These are phyloP conservation scores for Talaromyces proteolyticus DNA, from an alignment of 495 filamentous ascomycete species.

Conservation along the genomic window DNA sequence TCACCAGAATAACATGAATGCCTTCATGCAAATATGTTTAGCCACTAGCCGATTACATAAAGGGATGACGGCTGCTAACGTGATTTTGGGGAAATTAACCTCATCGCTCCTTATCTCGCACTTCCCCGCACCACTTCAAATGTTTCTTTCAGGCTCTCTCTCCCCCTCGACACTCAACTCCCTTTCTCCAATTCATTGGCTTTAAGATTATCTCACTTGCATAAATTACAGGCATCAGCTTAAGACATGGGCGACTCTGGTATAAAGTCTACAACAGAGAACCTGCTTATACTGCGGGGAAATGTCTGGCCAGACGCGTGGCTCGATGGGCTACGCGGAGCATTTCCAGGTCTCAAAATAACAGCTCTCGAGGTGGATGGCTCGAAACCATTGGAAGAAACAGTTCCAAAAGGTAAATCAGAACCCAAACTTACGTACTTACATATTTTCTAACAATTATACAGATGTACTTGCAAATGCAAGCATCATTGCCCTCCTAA, in stretches of 20 bases:
- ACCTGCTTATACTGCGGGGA: conserved; percentile 1
- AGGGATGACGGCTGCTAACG: too few relatives aligned
- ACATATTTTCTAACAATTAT: not conserved
- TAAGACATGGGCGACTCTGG: conserved; percentile 5
- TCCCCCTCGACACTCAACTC: not conserved
- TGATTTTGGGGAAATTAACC: not conserved
- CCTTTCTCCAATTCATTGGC: too few relatives aligned
- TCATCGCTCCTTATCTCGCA: not conserved
- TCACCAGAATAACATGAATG: too few relatives aligned
- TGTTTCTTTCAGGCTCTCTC: not conserved
- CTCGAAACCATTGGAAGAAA: conserved; percentile 1
- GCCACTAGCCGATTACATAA: too few relatives aligned
- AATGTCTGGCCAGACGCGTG: conserved; percentile 1
- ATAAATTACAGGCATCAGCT: too few relatives aligned
- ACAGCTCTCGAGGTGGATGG: not conserved
- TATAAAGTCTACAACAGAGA: not conserved
- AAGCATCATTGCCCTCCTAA: not conserved
- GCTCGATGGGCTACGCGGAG: not conserved
- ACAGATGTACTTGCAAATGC: not conserved
- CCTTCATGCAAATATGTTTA: too few relatives aligned
- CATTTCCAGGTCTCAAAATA: conserved; percentile 1
- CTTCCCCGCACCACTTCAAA: not conserved
- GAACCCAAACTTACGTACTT: not conserved
- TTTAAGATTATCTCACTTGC: too few relatives aligned
- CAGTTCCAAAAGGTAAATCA: conserved; percentile 1